Evolutionary conservation across 768 basidiomycete genomes (phyloP).

Genomic region (Psilocybe subaeruginosa): DNA sequence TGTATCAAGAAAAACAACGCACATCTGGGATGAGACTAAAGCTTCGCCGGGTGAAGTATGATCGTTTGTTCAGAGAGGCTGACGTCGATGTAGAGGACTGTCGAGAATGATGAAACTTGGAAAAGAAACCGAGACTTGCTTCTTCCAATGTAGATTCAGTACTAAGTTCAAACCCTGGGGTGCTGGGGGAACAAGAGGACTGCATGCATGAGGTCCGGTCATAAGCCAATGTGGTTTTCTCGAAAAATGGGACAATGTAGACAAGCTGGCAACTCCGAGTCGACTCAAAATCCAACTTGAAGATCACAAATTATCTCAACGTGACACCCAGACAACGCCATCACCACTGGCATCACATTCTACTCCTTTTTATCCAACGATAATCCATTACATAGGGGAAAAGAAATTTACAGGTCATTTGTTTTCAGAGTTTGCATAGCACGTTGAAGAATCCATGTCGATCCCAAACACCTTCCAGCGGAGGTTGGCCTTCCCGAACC

Average conservation of each 20-base stretch:
- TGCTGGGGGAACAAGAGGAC: neutral
- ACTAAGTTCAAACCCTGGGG: neutral
- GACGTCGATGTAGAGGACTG: slow-evolving; percentile 7
- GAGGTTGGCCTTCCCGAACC: slow-evolving; percentile 27
- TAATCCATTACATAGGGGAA: too few relatives aligned
- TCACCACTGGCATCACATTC: neutral
- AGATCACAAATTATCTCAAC: neutral
- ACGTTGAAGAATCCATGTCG: slow-evolving; percentile 24
- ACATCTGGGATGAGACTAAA: slow-evolving; percentile 16
- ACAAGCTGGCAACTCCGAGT: neutral
- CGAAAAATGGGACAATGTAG: neutral
- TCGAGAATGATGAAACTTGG: neutral
- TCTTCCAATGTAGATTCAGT: neutral
- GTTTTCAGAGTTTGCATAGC: neutral
- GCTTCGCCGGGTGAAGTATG: slow-evolving; percentile 5
- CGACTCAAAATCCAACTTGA: neutral
- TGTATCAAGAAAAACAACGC: slow-evolving; percentile 7
- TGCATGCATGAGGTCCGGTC: slow-evolving; percentile 10
- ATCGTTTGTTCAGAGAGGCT: slow-evolving; percentile 5
- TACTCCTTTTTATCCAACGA: neutral
- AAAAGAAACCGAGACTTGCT: neutral
- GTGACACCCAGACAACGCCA: slow-evolving; percentile 3
- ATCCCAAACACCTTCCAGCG: slow-evolving; percentile 24
- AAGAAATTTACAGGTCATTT: neutral
- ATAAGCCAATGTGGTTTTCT: neutral